Percentiles rank a stretch among this genome's conserved stretches.
Conservation (phyloP, 2,329 filamentous ascomycete genomes). For the Lithohypha guttulata region DNA sequence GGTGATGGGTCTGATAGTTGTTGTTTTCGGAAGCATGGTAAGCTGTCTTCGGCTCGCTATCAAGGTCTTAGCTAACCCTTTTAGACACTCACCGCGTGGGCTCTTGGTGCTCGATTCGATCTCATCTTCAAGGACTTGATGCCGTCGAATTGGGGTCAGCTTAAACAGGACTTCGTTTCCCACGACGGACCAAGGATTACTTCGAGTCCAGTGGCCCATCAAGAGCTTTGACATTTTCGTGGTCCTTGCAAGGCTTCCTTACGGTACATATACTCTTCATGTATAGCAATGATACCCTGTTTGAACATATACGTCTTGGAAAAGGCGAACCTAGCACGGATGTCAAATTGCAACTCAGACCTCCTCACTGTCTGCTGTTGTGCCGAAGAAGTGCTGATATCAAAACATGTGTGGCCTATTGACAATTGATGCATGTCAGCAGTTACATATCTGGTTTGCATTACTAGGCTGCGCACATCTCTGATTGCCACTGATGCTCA, state of each 20-base stretch:
- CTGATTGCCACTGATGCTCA: too few relatives aligned
- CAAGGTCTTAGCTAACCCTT: slow-evolving; percentile 5
- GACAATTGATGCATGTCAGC: too few relatives aligned
- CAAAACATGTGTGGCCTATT: too few relatives aligned
- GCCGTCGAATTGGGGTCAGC: slow-evolving; percentile 5
- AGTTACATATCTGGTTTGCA: too few relatives aligned
- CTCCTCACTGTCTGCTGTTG: slow-evolving; percentile 73
- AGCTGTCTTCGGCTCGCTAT: slow-evolving; percentile 25
- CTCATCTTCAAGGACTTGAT: slow-evolving; percentile 44
- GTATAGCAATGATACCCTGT: slow-evolving; percentile 1
- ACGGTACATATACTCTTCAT: not conserved
- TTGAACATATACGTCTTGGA: too few relatives aligned
- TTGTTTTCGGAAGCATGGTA: slow-evolving; percentile 75
- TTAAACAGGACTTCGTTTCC: not conserved
- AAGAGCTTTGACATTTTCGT: not conserved
- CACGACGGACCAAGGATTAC: not conserved
- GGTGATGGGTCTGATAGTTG: slow-evolving; percentile 55
- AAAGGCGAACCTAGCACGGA: slow-evolving; percentile 95
- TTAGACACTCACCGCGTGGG: slow-evolving; percentile 67
- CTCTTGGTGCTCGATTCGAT: slow-evolving; percentile 75
- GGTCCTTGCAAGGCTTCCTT: not conserved
- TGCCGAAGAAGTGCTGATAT: slow-evolving; percentile 99
- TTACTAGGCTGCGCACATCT: too few relatives aligned
- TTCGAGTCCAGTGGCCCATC: too few relatives aligned
- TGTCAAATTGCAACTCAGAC: slow-evolving; percentile 98